Evolutionary conservation across 169 alveolate species (phyloP).

Genomic region (Cystoisospora suis): DNA sequence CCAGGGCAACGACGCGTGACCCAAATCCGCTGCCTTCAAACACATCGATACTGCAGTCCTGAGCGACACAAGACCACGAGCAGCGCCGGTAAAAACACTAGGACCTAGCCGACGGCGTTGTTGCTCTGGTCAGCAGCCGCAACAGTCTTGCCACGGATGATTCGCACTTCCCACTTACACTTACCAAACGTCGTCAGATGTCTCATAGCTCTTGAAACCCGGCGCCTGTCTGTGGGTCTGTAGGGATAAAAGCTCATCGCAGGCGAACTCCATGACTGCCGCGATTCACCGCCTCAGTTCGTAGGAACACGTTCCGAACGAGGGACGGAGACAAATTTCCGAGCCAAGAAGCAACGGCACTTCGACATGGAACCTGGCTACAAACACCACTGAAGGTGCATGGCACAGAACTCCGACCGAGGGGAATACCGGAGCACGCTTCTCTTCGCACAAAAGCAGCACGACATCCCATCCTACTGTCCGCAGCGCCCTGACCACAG

Average conservation of each 20-base stretch:
- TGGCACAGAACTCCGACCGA: too few species aligned
- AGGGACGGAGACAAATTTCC: too few species aligned
- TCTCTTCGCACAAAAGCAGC: too few species aligned
- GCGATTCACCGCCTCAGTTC: too few species aligned
- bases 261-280: neutral
- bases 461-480: constrained; percentile 33
- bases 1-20: constrained; percentile 78
- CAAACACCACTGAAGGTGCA: too few species aligned
- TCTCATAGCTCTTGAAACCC: neutral
- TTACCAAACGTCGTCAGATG: neutral
- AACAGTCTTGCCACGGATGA: too few species aligned
- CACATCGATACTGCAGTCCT: constrained; percentile 74
- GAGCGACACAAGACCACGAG: neutral
- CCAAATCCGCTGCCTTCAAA: constrained; percentile 81
- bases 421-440: too few species aligned
- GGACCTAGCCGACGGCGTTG: too few species aligned
- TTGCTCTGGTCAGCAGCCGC: too few species aligned
- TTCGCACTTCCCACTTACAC: neutral
- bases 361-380: too few species aligned
- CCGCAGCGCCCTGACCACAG: constrained; percentile 1
- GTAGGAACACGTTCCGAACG: too few species aligned
- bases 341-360: too few species aligned
- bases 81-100: neutral
- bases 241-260: neutral
- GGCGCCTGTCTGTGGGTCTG: neutral